phyloP scores from a whole-genome alignment of 2,329 filamentous ascomycete genomes.

The Monosporascus sp. region DNA sequence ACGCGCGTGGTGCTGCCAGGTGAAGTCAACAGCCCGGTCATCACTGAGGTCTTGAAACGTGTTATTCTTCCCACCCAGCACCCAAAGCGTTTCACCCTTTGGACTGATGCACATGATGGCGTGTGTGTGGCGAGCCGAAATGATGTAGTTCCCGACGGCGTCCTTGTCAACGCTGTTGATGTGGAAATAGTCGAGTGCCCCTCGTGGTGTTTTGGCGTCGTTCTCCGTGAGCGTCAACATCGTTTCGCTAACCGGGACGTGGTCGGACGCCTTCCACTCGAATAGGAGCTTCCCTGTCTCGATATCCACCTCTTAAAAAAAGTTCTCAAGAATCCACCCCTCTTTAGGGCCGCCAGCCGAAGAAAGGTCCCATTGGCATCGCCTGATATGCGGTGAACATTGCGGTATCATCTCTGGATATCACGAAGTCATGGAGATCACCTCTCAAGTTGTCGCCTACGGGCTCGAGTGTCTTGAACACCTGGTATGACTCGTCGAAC shows the following conservation, averaged over 20 bases:
- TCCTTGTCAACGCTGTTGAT: slow-evolving; percentile 14
- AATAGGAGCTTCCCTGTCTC: slow-evolving; percentile 37
- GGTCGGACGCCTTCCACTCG: slow-evolving; percentile 41
- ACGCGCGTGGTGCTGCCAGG: slow-evolving; percentile 15
- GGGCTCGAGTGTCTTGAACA: slow-evolving; percentile 8
- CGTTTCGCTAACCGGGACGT: slow-evolving; percentile 26
- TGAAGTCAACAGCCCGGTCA: slow-evolving; percentile 8
- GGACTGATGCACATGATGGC: slow-evolving; percentile 7
- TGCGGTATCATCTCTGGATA: slow-evolving; percentile 34
- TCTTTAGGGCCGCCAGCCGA: slow-evolving; percentile 24
- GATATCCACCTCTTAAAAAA: slow-evolving; percentile 41
- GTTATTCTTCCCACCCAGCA: slow-evolving; percentile 13
- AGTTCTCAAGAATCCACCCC: slow-evolving; percentile 34
- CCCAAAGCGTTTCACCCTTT: slow-evolving; percentile 8
- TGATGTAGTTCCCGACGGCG: slow-evolving; percentile 12
- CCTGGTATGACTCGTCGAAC: slow-evolving; percentile 10
- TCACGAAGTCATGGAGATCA: slow-evolving; percentile 33
- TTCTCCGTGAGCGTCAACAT: not conserved
- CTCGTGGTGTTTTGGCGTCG: slow-evolving; percentile 4
- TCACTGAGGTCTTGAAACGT: slow-evolving; percentile 10
- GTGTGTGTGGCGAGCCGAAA: slow-evolving; percentile 9
- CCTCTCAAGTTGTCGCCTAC: not conserved
- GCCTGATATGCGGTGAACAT: slow-evolving; percentile 33
- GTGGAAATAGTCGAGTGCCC: slow-evolving; percentile 25
- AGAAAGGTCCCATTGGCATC: slow-evolving; percentile 27